phyloP scores from a whole-genome alignment of 345 rosid species.

The Aegle marmelos region DNA sequence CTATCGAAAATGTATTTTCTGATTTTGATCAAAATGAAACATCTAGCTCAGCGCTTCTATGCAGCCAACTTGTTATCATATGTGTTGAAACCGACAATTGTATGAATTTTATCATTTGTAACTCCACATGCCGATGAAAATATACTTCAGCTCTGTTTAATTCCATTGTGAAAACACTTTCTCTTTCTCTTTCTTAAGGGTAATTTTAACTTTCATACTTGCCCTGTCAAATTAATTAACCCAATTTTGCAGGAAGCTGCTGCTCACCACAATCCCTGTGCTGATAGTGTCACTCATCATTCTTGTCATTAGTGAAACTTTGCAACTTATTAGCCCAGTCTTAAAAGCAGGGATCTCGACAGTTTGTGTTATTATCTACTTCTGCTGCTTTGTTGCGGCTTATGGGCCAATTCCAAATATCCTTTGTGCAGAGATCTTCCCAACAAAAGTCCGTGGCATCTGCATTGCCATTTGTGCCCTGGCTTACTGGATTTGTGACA shows the following conservation, averaged over 20 bases:
- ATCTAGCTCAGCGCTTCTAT: background rate
- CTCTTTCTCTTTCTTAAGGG: background rate
- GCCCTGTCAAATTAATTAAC: background rate
- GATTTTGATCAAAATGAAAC: background rate
- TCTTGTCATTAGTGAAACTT: constrained; percentile 56
- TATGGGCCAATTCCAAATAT: constrained; percentile 96
- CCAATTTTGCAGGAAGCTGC: constrained; percentile 57
- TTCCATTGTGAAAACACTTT: background rate
- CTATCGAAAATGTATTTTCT: background rate
- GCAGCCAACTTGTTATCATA: background rate
- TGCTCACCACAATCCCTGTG: constrained; percentile 83
- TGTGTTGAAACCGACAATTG: background rate
- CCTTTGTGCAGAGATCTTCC: constrained; percentile 97
- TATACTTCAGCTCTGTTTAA: background rate
- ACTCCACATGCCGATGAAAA: background rate
- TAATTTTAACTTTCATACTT: background rate
- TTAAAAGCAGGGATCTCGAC: constrained; percentile 72
- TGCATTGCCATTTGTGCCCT: constrained; percentile 94
- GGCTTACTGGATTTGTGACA: constrained; percentile 82
- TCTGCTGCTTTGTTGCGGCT: constrained; percentile 83
- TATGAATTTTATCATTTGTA: background rate
- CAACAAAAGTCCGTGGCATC: constrained; percentile 94
- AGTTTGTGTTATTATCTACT: constrained; percentile 70
- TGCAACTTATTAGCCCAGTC: constrained; percentile 43
- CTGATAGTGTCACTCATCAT: constrained; percentile 62